Percentiles rank a stretch among this genome's conserved stretches.
phyloP scores from a whole-genome alignment of 306 rosid genomes.

The Bauhinia variegata region DNA sequence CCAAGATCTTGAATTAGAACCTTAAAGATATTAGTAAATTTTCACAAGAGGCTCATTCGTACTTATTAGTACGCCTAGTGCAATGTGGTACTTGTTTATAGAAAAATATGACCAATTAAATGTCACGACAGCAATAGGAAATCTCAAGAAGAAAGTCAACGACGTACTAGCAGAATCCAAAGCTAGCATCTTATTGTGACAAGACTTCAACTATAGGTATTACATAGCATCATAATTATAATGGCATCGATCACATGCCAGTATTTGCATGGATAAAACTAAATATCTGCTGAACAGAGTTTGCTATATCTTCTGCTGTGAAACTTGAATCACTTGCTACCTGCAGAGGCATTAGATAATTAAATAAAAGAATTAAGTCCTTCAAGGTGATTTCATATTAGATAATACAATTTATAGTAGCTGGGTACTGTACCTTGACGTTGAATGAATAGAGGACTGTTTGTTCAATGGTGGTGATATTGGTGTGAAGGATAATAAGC shows the following conservation, averaged over 20 bases:
- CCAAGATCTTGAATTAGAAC: too few relatives aligned
- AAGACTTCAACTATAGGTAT: conserved; percentile 21
- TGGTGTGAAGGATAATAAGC: conserved; percentile 85
- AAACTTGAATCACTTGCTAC: conserved; percentile 84
- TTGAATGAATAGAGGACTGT: conserved; percentile 95
- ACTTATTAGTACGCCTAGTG: too few relatives aligned
- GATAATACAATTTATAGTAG: too few relatives aligned
- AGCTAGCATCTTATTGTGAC: conserved; percentile 23
- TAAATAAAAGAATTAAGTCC: conserved; percentile 8
- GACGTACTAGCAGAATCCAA: neutral
- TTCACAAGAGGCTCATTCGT: too few relatives aligned
- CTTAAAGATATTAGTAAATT: too few relatives aligned
- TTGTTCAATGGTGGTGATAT: conserved; percentile 94
- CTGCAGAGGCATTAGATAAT: conserved; percentile 39
- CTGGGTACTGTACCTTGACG: conserved; percentile 62
- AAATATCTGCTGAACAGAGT: conserved; percentile 88
- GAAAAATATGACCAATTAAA: too few relatives aligned
- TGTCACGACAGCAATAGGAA: conserved; percentile 5
- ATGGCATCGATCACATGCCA: conserved; percentile 11
- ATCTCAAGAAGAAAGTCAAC: conserved; percentile 10
- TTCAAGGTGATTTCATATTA: neutral
- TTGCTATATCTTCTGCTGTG: conserved; percentile 86
- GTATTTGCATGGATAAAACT: conserved; percentile 84
- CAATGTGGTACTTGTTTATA: too few relatives aligned
- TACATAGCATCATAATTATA: neutral